phyloP scores from a whole-genome alignment of 768 basidiomycete genomes.

The Bullera alba region DNA sequence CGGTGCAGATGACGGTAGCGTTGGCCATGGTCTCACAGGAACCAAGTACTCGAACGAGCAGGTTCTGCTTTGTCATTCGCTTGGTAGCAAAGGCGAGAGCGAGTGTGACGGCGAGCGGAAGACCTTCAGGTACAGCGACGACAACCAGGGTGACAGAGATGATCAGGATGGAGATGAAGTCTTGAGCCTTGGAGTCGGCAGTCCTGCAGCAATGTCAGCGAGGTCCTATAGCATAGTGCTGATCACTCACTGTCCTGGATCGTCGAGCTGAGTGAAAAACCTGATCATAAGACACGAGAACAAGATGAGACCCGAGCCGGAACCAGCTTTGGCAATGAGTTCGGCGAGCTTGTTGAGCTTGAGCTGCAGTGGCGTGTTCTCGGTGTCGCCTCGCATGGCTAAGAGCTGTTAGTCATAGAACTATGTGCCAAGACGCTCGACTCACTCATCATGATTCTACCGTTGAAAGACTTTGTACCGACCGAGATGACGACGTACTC shows the following conservation, averaged over 20 bases:
- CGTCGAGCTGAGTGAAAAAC: conserved; percentile 81
- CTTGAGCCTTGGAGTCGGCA: conserved; percentile 73
- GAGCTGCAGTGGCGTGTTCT: conserved; percentile 85
- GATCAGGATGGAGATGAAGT: conserved; percentile 86
- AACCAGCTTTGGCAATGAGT: conserved; percentile 85
- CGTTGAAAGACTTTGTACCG: conserved; percentile 87
- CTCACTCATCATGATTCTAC: conserved; percentile 94
- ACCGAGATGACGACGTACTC: conserved; percentile 87
- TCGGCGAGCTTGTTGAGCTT: conserved; percentile 94
- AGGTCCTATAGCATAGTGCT: neutral
- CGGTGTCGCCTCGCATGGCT: conserved; percentile 80
- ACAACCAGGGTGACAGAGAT: conserved; percentile 89
- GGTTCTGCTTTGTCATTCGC: conserved; percentile 92
- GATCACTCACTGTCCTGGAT: conserved; percentile 54
- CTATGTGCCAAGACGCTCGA: neutral
- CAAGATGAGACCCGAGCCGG: conserved; percentile 68
- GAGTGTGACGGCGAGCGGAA: conserved; percentile 91
- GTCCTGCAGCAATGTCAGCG: conserved; percentile 50
- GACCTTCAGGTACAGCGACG: conserved; percentile 82
- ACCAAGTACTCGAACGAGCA: conserved; percentile 88
- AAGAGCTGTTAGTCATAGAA: conserved; percentile 3
- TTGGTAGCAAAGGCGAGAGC: conserved; percentile 96
- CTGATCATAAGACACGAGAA: conserved; percentile 83
- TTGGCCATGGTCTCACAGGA: conserved; percentile 99
- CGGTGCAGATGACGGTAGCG: conserved; percentile 67